Conservation (phyloP, 1,139 yeast species). For the Lodderomyces orthopsilosis region DNA sequence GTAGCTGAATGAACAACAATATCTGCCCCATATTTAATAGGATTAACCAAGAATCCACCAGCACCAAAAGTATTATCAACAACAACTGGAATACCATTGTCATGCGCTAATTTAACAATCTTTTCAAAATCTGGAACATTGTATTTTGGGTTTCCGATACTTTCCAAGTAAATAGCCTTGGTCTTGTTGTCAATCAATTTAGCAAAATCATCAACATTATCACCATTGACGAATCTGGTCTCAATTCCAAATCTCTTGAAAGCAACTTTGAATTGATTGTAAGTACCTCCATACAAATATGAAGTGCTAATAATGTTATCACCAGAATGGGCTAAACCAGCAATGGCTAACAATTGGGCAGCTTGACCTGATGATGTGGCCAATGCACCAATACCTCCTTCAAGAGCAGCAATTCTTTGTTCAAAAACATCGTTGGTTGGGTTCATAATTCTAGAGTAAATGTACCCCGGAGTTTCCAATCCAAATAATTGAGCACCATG, state of each 20-base stretch:
- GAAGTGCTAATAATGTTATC: constrained; percentile 87
- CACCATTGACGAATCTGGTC: constrained; percentile 80
- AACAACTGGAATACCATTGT: constrained; percentile 85
- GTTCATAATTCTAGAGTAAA: constrained; percentile 87
- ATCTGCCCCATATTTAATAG: constrained; percentile 87
- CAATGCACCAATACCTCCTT: constrained; percentile 86
- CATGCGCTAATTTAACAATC: constrained; percentile 75
- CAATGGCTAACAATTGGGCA: constrained; percentile 83
- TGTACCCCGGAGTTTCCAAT: constrained; percentile 74
- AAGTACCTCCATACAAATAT: constrained; percentile 94
- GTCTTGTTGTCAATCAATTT: constrained; percentile 77
- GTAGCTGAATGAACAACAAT: constrained; percentile 88
- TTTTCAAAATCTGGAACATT: constrained; percentile 89
- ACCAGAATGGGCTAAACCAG: constrained; percentile 83
- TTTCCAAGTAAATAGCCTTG: constrained; percentile 84
- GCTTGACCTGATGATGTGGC: constrained; percentile 96
- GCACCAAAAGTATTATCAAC: constrained; percentile 98
- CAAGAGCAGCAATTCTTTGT: constrained; percentile 87
- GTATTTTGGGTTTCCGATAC: constrained; percentile 92
- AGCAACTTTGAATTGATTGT: constrained; percentile 90
- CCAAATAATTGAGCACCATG: constrained; percentile 93
- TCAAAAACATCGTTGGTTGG: constrained; percentile 93
- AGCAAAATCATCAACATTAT: constrained; percentile 66
- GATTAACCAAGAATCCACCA: constrained; percentile 85
- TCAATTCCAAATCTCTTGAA: constrained; percentile 86